Evolutionary conservation across 495 filamentous ascomycete species (phyloP), one percentile per base, ranked within the genome.

Genomic region (Penicillium paxilli): DNA sequence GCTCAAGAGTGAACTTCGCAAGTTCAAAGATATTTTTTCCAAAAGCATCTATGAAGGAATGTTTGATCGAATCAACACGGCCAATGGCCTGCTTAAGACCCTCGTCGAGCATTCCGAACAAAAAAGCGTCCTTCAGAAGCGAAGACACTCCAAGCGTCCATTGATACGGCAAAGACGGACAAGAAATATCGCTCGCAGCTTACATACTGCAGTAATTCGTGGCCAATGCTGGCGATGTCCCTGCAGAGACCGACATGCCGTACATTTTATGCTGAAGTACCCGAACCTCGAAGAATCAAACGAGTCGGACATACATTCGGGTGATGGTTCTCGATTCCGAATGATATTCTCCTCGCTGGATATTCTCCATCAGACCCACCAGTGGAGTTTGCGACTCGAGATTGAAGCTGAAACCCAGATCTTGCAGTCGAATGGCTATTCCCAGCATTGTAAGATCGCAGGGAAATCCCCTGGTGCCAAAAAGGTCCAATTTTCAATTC

Each of bases 171-270:
- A 30, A 20, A 20, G 48, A 53, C 7, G n/a, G 12, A 12, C n/a
- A 7, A 50, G 67, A 47, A 52, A 45, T 12, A 38, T 52, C 53
- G 56, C 65, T 9, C 48, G 5, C 45, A 64, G 26, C 10, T 26
- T 48, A 2, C 24, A 26, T 45, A 37, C 57, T 2, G 52, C 58
- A n/a, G 14, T 70, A 0, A 51, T 66, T 3, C 37, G 21, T 5
- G 60, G 59, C 11, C 51, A 57, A 17, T 32, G 26, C 35, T 67
- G 60, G 64, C 59, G 52, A 12, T 68, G 67, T 46, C 17, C 51
- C 7, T 70, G 67, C 46, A 56, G 47, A 12, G 40, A 52, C 11
- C 25, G 47, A 5, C 64, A 67, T 47, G 20, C 54, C 23, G 33
- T 37, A 12, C 33, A 37, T 14, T 37, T 37, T 16, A 14, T 37